A percentile compares a stretch with the other conserved stretches of the same genome.
These are phyloP conservation scores for Blastobotrys petasosporus DNA, from an alignment of 1,139 yeast species.

Conservation along the genomic window DNA sequence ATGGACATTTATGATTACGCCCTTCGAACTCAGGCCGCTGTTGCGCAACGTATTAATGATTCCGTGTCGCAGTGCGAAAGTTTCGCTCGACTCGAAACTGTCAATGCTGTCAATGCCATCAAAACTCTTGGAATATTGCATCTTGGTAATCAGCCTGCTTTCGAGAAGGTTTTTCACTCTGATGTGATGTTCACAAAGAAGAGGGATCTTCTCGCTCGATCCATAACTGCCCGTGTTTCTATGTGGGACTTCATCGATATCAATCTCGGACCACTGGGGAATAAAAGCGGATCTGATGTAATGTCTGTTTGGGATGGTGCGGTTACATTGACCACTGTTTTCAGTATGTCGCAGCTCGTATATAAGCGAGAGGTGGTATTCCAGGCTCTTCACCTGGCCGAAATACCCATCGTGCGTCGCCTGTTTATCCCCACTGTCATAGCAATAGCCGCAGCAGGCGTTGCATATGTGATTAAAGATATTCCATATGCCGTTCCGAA, in stretches of 20 bases:
- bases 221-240: constrained; percentile 54
- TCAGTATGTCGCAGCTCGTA: constrained; percentile 34
- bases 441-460: constrained; percentile 51
- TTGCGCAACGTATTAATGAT: constrained; percentile 57
- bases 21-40: constrained; percentile 56
- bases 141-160: constrained; percentile 46
- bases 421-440: constrained; percentile 45
- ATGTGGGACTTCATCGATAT: constrained; percentile 66
- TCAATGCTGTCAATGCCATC: constrained; percentile 54
- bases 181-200: constrained; percentile 79
- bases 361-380: constrained; percentile 27
- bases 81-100: constrained; percentile 57
- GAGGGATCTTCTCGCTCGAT: constrained; percentile 56
- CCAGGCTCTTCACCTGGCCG: constrained; percentile 20
- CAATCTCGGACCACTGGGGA: constrained; percentile 12
- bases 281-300: constrained; percentile 3
- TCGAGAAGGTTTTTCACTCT: constrained; percentile 63
- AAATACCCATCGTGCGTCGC: constrained; percentile 28
- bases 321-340: constrained; percentile 36
- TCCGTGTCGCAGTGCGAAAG: constrained; percentile 64
- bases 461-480: constrained; percentile 66
- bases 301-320: constrained; percentile 32
- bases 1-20: constrained; percentile 69
- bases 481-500: constrained; percentile 86
- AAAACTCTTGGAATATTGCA: constrained; percentile 46